Evolutionary conservation across 2,329 filamentous ascomycete genomes (phyloP), one percentile per base, ranked within the genome.

Genomic region (Aspergillus sp.): DNA sequence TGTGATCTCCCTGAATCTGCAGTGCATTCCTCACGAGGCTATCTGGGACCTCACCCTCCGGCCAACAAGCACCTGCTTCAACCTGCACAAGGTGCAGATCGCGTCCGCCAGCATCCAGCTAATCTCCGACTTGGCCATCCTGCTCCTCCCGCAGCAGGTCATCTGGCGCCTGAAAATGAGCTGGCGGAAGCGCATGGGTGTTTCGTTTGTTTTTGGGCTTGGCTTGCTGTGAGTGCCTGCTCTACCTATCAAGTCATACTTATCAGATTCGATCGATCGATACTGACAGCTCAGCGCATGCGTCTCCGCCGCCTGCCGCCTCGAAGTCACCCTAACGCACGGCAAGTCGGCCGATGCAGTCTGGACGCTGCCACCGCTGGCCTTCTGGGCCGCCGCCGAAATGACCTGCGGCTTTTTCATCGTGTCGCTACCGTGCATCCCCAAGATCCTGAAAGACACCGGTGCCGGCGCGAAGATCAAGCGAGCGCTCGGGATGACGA

Each of bases 351-450:
- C 43, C 2, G 46, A 49, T 25, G 33, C 19, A 2, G 60, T 61
- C 28, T 67, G 58, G 38, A 36, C 43, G 8, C 52, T 67, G 24
- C 60, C 56, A 0, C 55, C 60, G 1, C 43, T 67, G 1, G 35
- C 61, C 10, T 66, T 67, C 44, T 68, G 64, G 65, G 63, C 58
- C 3, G 51, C 45, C 16, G 64, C 56, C 4, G 65, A 68, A 38
- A 67, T 64, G 56, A 63, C 63, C 2, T 64, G 61, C 31, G 64
- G 59, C 5, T 67, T 68, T 46, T 59, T 67, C 40, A 58, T 66
- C 30, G 36, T 60, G 24, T 53, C 58, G 30, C 40, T 64, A 22
- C 61, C 63, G 4, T 60, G 54, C 24, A 39, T 62, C 0, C 59
- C 63, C 3, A 64, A 60, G 39, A 48, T 64, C 15, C 36, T 64